These are phyloP conservation scores for Eruca vesicaria DNA, from an alignment of 441 rosid genomes.

Conservation along the genomic window DNA sequence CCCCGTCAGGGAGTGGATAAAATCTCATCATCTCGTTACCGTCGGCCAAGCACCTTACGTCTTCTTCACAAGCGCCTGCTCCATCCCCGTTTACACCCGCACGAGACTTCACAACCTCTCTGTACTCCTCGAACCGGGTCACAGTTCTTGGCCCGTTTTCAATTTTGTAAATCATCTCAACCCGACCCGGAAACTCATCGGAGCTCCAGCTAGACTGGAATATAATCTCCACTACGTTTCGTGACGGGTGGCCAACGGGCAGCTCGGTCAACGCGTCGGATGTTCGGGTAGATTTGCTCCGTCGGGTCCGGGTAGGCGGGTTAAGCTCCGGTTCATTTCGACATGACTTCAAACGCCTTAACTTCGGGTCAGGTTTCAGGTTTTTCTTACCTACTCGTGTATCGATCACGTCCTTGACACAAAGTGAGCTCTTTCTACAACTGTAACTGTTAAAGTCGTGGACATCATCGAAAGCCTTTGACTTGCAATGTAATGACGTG, in stretches of 20 bases:
- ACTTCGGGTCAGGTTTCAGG: slow-evolving; percentile 30
- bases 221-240: slow-evolving; percentile 91
- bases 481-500: slow-evolving; percentile 73
- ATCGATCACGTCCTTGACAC: slow-evolving; percentile 70
- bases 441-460: slow-evolving; percentile 47
- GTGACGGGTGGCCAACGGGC: slow-evolving; percentile 78
- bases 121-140: slow-evolving; percentile 84
- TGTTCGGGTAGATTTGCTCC: slow-evolving; percentile 36
- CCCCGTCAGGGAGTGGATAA: slow-evolving; percentile 52
- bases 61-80: slow-evolving; percentile 48
- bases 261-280: slow-evolving; percentile 68
- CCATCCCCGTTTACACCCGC: slow-evolving; percentile 34
- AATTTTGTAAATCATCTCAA: slow-evolving; percentile 86
- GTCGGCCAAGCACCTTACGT: slow-evolving; percentile 81
- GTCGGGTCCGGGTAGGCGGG: slow-evolving; percentile 27
- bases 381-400: slow-evolving; percentile 21
- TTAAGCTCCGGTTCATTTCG: slow-evolving; percentile 35
- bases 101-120: slow-evolving; percentile 66
- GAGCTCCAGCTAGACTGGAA: slow-evolving; percentile 91
- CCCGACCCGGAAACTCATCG: slow-evolving; percentile 65
- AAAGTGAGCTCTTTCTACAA: slow-evolving; percentile 46
- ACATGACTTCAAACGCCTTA: slow-evolving; percentile 23
- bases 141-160: slow-evolving; percentile 72
- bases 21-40: slow-evolving; percentile 98
- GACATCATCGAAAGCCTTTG: slow-evolving; percentile 84